Evolutionary conservation across 148 eudicot genomes (phyloP), one percentile per base, ranked within the genome.

Genomic region (Cornus suecica): DNA sequence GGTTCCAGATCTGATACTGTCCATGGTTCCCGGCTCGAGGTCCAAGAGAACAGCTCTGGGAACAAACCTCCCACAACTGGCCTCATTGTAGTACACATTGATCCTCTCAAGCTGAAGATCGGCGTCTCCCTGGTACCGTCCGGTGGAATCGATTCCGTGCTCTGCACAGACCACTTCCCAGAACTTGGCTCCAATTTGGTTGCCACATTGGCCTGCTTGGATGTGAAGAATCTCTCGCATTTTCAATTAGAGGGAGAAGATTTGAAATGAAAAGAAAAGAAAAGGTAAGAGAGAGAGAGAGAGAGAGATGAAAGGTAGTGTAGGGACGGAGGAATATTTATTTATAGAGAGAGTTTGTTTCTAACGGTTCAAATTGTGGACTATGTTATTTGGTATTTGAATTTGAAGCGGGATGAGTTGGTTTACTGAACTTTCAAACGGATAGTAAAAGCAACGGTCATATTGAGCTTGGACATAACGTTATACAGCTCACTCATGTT

Each of bases 161-260:
- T 82, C 84, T 29, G 81, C 84, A 26, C 82, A 79, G 23, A 79
- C 68, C 8, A 79, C 82, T 15, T 79, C 82, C 82, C 82, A 79
- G 64, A 79, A 79, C 82, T 79, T 79, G 20, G 82, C 82, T 3
- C 82, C 82, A 63, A 79, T 79, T 69, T 80, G 76, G 73, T 82
- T 82, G 37, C 84, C 84, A 70, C 84, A 82, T 65, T 82, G 84
- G 64, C 84, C 84, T 0, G 81, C 84, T 37, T 82, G 84, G 41
- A 82, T 82, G 73, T 82, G 84, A 0, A 82, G 74, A 23, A 82
- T 82, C 76, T 82, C 85, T 22, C 85, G 70, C 85, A 82, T 82
- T 6, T 65, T 78, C 4, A 4, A 0, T n/a, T 41, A 0, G 0
- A 24, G n/a, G 23, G 16, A 28, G 2, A 13, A 18, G 54, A 34